Evolutionary conservation across 139 green algal genomes (phyloP).

Genomic region (Tetratostichococcus sp.): DNA sequence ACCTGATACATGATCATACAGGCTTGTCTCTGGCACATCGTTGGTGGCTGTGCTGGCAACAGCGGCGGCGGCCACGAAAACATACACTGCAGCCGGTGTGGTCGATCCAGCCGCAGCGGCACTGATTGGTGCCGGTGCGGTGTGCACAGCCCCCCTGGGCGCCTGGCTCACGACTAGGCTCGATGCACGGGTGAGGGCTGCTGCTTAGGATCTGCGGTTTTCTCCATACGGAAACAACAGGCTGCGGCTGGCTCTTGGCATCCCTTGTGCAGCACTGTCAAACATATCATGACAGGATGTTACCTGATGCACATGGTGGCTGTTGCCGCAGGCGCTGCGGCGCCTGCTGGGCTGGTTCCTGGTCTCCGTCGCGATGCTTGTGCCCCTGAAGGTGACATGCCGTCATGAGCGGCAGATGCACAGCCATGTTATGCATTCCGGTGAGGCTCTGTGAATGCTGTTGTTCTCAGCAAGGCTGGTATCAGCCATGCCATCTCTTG

Average conservation of each 20-base stretch:
- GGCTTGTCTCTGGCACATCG: conserved; percentile 58
- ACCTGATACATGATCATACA: too few relatives aligned
- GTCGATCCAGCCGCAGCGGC: conserved; percentile 55
- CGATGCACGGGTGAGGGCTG: conserved; percentile 34
- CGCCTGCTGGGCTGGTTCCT: conserved; percentile 57
- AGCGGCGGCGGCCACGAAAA: conserved; percentile 38
- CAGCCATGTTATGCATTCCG: too few relatives aligned
- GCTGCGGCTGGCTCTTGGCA: background rate
- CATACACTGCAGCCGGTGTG: conserved; percentile 36
- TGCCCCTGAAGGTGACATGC: conserved; percentile 54
- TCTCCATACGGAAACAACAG: too few relatives aligned
- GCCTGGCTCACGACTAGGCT: conserved; percentile 46
- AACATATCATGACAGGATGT: too few relatives aligned
- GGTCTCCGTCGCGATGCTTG: conserved; percentile 53
- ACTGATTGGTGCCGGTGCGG: conserved; percentile 44
- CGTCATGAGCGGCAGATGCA: too few relatives aligned
- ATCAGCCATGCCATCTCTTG: too few relatives aligned
- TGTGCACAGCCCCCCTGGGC: conserved; percentile 54
- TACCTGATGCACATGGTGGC: too few relatives aligned
- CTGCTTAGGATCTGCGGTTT: background rate
- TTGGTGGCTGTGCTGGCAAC: conserved; percentile 70
- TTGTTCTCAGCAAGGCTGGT: too few relatives aligned
- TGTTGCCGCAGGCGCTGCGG: conserved; percentile 27
- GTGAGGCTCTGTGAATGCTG: too few relatives aligned
- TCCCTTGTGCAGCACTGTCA: background rate